Conservation (phyloP, 352 stramenopile genomes). For the Globisporangium irregulare region DNA sequence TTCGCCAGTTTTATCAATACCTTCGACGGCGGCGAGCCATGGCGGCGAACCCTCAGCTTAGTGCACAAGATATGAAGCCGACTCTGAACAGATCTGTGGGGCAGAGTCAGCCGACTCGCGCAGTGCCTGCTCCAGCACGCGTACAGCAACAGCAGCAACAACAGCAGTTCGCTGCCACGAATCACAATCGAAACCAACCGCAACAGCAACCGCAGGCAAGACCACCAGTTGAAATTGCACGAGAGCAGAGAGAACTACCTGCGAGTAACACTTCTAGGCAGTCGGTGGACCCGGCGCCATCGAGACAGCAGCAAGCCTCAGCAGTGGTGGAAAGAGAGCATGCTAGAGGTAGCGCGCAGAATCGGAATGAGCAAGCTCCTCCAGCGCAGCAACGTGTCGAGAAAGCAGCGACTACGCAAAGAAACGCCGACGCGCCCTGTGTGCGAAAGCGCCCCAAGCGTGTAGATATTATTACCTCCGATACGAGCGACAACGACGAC, state of each 20-base stretch:
- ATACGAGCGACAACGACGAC: background rate
- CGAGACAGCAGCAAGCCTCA: background rate
- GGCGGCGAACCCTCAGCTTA: background rate
- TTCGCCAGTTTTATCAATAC: conserved; percentile 55
- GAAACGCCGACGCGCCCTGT: background rate
- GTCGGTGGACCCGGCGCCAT: background rate
- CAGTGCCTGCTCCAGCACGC: background rate
- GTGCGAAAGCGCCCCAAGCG: background rate
- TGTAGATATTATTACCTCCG: background rate
- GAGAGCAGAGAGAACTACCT: background rate
- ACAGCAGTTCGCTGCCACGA: conserved; percentile 1
- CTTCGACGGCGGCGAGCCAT: conserved; percentile 27
- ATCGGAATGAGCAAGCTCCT: background rate
- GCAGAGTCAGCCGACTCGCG: background rate
- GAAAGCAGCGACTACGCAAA: background rate
- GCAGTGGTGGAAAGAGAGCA: background rate
- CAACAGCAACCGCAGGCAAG: conserved; percentile 11
- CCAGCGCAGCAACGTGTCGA: background rate
- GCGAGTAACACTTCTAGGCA: background rate
- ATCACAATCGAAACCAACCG: conserved; percentile 3
- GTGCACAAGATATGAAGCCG: conserved; percentile 7
- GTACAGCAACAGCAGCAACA: conserved; percentile 2
- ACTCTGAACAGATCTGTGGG: background rate
- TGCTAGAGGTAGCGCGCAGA: background rate
- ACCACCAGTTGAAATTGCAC: background rate